Conservation (phyloP, 2,329 filamentous ascomycete genomes). For the Pestalotiopsis sp. region DNA sequence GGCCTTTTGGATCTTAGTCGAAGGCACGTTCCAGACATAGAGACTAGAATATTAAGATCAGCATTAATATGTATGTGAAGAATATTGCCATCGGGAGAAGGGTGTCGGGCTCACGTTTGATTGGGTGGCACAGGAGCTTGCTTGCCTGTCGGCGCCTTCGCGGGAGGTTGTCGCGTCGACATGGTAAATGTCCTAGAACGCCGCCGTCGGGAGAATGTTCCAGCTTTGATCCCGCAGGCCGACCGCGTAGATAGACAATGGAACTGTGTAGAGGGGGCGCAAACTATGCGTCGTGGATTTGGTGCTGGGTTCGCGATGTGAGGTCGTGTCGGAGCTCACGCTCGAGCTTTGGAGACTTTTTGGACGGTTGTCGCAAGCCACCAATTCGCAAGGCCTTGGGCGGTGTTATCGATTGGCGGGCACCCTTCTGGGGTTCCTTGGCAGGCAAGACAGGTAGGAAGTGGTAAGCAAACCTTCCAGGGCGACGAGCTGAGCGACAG, state of each 20-base stretch:
- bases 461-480: background rate
- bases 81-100: conserved; percentile 19
- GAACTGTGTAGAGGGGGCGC: background rate
- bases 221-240: background rate
- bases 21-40: conserved; percentile 84
- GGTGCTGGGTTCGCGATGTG: background rate
- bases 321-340: background rate
- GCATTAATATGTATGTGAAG: conserved; percentile 16
- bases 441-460: too few species aligned
- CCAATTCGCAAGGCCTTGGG: background rate
- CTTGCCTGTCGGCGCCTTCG: conserved; percentile 41
- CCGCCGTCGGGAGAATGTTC: background rate
- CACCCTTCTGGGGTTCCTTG: background rate
- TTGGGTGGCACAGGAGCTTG: conserved; percentile 66
- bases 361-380: background rate
- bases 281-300: background rate
- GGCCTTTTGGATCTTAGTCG: conserved; percentile 85
- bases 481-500: background rate
- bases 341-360: background rate
- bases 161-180: conserved; percentile 27
- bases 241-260: background rate
- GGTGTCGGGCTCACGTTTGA: conserved; percentile 66
- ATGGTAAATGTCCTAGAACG: background rate
- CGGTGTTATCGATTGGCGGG: background rate
- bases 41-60: conserved; percentile 54